Evolutionary conservation across 2,329 filamentous ascomycete genomes (phyloP), one percentile per base, ranked within the genome.

Genomic region (Mollisiaceae sp.): DNA sequence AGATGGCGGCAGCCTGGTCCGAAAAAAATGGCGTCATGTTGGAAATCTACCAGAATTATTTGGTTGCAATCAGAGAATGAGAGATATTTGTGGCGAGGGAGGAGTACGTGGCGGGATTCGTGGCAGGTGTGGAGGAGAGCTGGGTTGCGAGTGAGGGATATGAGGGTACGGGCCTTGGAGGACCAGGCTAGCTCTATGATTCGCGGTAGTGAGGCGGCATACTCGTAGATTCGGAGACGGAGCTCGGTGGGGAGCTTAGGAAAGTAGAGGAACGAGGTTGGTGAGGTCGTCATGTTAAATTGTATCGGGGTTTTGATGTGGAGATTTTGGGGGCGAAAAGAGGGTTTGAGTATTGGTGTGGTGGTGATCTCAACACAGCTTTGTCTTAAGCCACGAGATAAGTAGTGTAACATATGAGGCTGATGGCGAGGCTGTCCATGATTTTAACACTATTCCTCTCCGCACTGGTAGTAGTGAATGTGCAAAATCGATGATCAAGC

Each of bases 121-220:
- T 55, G 65, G 57, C 66, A 70, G 11, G 68, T 63, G 56, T 72
- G 73, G 9, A 75, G 62, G 22, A 74, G 58, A 6, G 64, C 27
- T 43, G 71, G 73, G 32, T 72, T 69, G 2, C 62, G 66, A 0
- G 70, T 69, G 2, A 56, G 15, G n/a, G 71, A 72, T 11, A 64
- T 27, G 45, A 65, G 36, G 32, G 54, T 39, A 11, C 59, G 59
- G 18, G 55, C 54, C 35, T 57, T 55, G 11, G 59, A 63, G 9
- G 15, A 45, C 57, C 60, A 65, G 14, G 55, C 52, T 24, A 64
- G 20, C 27, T 64, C 62, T 18, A 65, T 38, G 22, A 65, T 58
- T 35, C 63, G 59, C 18, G 63, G 59, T 12, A 39, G 8, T 52
- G 63, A 59, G 38, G 35, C 24, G 14, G 59, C 63, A 6, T 35